These are phyloP conservation scores for Scheffersomyces stipitis DNA, from an alignment of 805 yeast species.

Conservation along the genomic window DNA sequence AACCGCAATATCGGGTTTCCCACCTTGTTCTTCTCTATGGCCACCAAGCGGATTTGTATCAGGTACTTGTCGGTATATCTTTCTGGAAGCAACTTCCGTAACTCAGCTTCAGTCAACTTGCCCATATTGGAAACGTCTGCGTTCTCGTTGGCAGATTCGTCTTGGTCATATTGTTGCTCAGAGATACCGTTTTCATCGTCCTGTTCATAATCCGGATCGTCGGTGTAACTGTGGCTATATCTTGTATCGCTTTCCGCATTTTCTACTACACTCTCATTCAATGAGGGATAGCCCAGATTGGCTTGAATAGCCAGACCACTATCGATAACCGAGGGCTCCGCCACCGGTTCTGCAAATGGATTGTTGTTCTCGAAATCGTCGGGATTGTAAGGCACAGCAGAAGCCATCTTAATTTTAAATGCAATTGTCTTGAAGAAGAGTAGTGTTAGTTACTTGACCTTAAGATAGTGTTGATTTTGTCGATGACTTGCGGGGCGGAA, in stretches of 20 bases:
- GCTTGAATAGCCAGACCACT: no score
- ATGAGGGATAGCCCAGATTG: neutral
- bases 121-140: conserved; percentile 15
- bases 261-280: neutral
- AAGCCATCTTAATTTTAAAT: conserved; percentile 31
- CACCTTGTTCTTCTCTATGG: conserved; percentile 67
- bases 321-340: no score
- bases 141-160: conserved; percentile 1
- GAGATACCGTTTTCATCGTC: neutral
- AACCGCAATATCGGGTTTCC: conserved; percentile 81
- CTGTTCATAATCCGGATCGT: neutral
- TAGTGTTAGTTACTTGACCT: neutral
- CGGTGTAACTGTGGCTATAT: neutral
- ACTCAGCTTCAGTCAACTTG: conserved; percentile 38
- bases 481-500: no score
- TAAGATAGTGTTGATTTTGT: no score
- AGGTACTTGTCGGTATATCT: conserved; percentile 42
- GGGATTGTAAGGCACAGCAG: conserved; percentile 47
- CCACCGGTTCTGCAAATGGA: conserved; percentile 38
- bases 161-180: neutral
- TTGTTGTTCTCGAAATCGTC: conserved; percentile 46
- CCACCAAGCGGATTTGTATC: conserved; percentile 57
- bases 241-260: no score
- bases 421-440: neutral
- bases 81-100: conserved; percentile 51